Evolutionary conservation across 441 rosid genomes (phyloP).

Genomic region (Gossypium armourianum): DNA sequence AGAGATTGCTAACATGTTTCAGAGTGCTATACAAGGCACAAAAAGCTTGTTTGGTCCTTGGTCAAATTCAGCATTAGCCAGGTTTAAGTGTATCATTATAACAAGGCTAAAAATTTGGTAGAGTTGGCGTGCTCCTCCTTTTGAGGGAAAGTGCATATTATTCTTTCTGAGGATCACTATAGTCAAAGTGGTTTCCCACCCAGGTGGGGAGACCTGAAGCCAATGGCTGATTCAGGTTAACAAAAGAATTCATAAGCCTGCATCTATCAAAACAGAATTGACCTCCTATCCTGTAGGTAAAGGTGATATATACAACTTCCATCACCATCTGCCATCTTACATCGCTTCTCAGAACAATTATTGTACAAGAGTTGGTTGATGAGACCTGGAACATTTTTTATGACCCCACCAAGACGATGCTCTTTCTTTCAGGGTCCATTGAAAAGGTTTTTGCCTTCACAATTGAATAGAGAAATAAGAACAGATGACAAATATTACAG

Average conservation of each 20-base stretch:
- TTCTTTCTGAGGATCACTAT: not conserved
- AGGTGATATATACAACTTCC: not conserved
- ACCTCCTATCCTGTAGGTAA: not conserved
- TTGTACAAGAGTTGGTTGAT: not conserved
- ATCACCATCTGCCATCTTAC: not conserved
- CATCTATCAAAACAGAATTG: not conserved
- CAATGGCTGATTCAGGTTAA: not conserved
- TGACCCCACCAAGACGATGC: not conserved
- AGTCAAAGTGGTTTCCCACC: not conserved
- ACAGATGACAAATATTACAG: not conserved
- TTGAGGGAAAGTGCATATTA: not conserved
- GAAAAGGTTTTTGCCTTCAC: not conserved
- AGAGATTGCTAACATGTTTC: not conserved
- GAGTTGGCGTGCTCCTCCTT: not conserved
- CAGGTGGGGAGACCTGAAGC: not conserved
- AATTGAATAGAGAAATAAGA: not conserved
- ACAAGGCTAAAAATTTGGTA: not conserved
- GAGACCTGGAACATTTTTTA: not conserved
- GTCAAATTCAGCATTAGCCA: not conserved
- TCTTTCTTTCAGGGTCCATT: not conserved
- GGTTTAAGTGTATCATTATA: not conserved
- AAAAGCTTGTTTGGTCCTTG: not conserved
- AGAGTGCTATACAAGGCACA: not conserved
- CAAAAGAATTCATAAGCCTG: not conserved
- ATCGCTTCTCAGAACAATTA: not conserved